phyloP scores from a whole-genome alignment of 305 asterid species.

The Euphrasia arctica region DNA sequence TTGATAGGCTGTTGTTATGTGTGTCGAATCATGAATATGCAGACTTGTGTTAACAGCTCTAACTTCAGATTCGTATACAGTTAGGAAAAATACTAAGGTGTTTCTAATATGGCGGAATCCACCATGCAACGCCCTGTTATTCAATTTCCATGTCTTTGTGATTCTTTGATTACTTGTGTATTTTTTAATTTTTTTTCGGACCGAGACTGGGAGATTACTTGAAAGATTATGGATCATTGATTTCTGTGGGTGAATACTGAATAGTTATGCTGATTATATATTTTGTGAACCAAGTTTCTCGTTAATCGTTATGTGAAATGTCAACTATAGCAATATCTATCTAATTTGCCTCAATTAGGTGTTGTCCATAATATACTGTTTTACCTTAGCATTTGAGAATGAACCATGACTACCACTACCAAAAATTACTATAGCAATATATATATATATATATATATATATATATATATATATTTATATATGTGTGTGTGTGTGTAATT shows the following conservation, averaged over 20 bases:
- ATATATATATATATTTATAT: too few species aligned
- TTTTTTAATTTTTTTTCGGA: too few species aligned
- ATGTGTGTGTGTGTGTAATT: slow-evolving; percentile 1
- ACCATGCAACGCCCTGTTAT: neutral
- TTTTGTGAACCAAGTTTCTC: neutral
- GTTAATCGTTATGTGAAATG: neutral
- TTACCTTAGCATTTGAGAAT: neutral
- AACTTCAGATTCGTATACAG: too few species aligned
- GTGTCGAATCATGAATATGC: neutral
- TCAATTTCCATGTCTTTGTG: neutral
- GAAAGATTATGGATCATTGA: neutral
- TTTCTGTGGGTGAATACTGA: slow-evolving; percentile 1
- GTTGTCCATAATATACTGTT: slow-evolving; percentile 13
- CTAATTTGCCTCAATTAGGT: neutral
- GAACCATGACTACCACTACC: slow-evolving; percentile 4
- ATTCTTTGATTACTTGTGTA: too few species aligned
- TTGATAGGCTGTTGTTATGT: neutral
- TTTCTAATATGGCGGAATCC: neutral
- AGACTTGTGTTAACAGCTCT: neutral
- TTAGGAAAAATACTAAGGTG: too few species aligned
- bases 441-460: neutral
- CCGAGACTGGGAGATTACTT: too few species aligned
- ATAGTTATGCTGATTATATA: neutral
- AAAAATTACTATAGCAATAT: slow-evolving; percentile 1
- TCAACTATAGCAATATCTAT: neutral